phyloP scores from a whole-genome alignment of 2,329 filamentous ascomycete species.

The Sporothrix brunneoviolacea region DNA sequence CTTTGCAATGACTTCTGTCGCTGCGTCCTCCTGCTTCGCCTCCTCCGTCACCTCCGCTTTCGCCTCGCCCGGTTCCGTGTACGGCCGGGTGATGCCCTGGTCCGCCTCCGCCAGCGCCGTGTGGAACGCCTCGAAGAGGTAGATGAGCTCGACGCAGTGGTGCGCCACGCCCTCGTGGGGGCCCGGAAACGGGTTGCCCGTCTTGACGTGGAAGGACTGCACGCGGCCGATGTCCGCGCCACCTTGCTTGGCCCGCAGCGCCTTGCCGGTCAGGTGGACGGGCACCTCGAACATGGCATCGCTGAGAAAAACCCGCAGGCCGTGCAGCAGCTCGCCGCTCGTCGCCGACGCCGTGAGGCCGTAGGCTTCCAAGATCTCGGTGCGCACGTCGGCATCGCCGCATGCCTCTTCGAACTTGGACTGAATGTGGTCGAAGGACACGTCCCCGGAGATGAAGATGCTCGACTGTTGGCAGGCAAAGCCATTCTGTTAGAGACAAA shows the following conservation, averaged over 20 bases:
- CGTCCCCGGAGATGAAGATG: background rate
- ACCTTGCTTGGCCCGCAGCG: background rate
- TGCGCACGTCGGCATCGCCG: background rate
- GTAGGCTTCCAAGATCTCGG: background rate
- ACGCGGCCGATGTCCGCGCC: background rate
- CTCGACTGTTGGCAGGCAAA: too few species aligned
- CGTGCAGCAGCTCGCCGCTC: background rate
- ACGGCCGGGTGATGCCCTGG: constrained; percentile 18
- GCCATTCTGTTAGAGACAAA: too few species aligned
- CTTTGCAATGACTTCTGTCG: background rate
- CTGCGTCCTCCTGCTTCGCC: too few species aligned
- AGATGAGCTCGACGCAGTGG: constrained; percentile 13
- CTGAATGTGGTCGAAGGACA: background rate
- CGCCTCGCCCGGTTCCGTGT: background rate
- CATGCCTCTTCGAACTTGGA: background rate
- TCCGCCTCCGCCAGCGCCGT: constrained; percentile 4
- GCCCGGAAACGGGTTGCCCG: constrained; percentile 11
- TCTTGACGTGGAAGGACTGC: constrained; percentile 5
- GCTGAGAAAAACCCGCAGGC: background rate
- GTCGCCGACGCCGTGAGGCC: background rate
- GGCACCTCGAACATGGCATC: constrained; percentile 7
- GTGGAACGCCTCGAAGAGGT: constrained; percentile 9
- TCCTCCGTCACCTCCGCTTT: too few species aligned
- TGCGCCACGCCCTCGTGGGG: constrained; percentile 6
- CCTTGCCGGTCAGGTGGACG: background rate